Conservation (phyloP, 345 rosid species). For the Camelina neglecta region DNA sequence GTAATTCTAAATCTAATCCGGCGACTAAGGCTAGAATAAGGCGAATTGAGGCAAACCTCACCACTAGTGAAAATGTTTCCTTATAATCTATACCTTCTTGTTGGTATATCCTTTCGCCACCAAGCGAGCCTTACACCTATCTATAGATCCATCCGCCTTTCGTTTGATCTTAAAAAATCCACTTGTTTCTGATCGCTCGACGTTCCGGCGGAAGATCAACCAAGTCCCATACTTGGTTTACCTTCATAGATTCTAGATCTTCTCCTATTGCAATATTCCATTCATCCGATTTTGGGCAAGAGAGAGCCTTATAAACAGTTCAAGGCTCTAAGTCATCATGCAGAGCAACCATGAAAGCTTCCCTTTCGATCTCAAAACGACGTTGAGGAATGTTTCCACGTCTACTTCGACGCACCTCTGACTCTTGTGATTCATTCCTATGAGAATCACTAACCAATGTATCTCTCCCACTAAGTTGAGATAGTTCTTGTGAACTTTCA, state of each 20-base stretch:
- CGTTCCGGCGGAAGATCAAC: too few species aligned
- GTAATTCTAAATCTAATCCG: too few species aligned
- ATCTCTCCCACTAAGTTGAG: background rate
- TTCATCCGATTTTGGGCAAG: background rate
- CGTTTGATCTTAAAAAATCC: too few species aligned
- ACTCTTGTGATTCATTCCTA: background rate
- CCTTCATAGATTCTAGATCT: constrained; percentile 3
- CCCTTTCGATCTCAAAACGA: background rate
- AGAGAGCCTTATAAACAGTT: background rate
- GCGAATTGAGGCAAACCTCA: too few species aligned
- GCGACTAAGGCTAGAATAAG: too few species aligned
- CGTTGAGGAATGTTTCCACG: background rate
- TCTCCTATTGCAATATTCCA: background rate
- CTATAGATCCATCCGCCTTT: too few species aligned
- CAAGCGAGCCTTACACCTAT: too few species aligned
- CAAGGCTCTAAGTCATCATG: background rate
- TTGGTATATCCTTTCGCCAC: too few species aligned
- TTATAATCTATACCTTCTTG: too few species aligned
- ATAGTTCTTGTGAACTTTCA: background rate
- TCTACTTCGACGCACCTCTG: background rate
- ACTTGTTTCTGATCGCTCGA: too few species aligned
- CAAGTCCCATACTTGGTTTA: constrained; percentile 1
- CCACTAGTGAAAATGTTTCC: too few species aligned
- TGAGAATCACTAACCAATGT: background rate
- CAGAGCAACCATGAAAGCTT: background rate